phyloP scores from a whole-genome alignment of 257 asterid species.

The Prunella vulgaris region DNA sequence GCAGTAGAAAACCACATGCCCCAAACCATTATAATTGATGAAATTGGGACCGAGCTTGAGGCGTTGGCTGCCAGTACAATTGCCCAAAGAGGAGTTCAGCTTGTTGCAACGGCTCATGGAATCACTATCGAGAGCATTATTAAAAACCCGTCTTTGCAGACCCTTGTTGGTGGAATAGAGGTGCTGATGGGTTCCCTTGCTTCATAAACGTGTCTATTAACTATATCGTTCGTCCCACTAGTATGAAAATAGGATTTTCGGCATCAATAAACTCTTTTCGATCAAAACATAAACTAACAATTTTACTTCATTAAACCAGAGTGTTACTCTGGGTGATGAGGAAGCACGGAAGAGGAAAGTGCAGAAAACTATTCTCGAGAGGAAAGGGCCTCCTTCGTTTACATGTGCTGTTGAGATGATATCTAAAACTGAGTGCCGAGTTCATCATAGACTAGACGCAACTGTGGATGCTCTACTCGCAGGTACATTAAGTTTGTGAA shows the following conservation, averaged over 20 bases:
- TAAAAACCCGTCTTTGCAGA: conserved; percentile 87
- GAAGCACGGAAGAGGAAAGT: conserved; percentile 98
- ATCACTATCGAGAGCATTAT: conserved; percentile 83
- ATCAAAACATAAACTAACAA: conserved; percentile 3
- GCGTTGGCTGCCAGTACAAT: conserved; percentile 97
- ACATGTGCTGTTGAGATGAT: conserved; percentile 93
- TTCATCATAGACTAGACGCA: conserved; percentile 85
- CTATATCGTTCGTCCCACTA: too few relatives aligned
- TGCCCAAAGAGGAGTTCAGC: conserved; percentile 99
- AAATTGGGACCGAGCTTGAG: conserved; percentile 95
- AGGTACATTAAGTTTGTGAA: conserved; percentile 35
- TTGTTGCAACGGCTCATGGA: conserved; percentile 98
- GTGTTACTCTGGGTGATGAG: conserved; percentile 98
- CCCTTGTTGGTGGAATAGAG: conserved; percentile 98
- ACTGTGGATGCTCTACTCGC: conserved; percentile 91
- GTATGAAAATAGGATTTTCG: background rate
- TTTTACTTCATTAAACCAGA: conserved; percentile 41
- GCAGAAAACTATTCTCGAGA: conserved; percentile 95
- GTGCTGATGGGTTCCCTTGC: conserved; percentile 29
- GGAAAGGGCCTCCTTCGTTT: conserved; percentile 95
- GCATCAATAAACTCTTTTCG: background rate
- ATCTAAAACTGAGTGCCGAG: conserved; percentile 83
- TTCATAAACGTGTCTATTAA: background rate
- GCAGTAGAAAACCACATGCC: conserved; percentile 99
- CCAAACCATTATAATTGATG: conserved; percentile 86